Evolutionary conservation across 2,329 filamentous ascomycete species (phyloP).

Genomic region (Epicoccum sorghinum): DNA sequence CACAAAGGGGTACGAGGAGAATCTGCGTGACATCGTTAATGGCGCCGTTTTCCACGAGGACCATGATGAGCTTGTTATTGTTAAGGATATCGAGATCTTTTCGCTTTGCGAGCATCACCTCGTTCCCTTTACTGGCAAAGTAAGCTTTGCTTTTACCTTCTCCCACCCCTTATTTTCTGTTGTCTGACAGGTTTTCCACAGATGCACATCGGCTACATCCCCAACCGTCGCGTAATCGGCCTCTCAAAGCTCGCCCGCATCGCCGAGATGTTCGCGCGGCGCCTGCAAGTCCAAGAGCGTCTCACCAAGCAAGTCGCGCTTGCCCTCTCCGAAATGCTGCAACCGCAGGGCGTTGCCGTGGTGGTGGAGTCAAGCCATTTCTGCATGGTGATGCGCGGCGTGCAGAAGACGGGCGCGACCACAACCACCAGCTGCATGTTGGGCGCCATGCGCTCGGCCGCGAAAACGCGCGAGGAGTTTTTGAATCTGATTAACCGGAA

Average conservation of each 20-base stretch:
- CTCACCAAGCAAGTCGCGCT: constrained; percentile 95
- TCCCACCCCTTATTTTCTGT: neutral
- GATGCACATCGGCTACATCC: constrained; percentile 99
- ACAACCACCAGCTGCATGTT: constrained; percentile 97
- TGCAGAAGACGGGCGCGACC: constrained; percentile 83
- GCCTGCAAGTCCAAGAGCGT: constrained; percentile 94
- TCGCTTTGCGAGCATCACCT: constrained; percentile 96
- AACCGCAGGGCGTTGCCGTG: constrained; percentile 92
- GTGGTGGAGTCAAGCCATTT: constrained; percentile 97
- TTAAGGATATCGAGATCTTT: constrained; percentile 96
- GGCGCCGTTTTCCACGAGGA: constrained; percentile 94
- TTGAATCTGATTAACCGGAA: constrained; percentile 67
- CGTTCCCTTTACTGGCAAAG: constrained; percentile 95
- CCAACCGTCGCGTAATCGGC: constrained; percentile 86
- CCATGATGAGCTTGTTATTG: constrained; percentile 96
- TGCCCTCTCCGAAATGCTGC: constrained; percentile 88
- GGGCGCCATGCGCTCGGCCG: constrained; percentile 90
- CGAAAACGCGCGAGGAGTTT: constrained; percentile 96
- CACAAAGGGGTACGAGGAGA: constrained; percentile 96
- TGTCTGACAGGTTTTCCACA: constrained; percentile 42
- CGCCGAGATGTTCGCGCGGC: constrained; percentile 93
- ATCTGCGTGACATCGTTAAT: constrained; percentile 89
- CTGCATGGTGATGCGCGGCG: constrained; percentile 99
- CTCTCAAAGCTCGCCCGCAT: constrained; percentile 95
- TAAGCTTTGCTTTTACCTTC: constrained; percentile 46